Evolutionary conservation across 1,139 yeast species (phyloP), one percentile per base, ranked within the genome.

Genomic region (Saccharomycopsis hybrid): DNA sequence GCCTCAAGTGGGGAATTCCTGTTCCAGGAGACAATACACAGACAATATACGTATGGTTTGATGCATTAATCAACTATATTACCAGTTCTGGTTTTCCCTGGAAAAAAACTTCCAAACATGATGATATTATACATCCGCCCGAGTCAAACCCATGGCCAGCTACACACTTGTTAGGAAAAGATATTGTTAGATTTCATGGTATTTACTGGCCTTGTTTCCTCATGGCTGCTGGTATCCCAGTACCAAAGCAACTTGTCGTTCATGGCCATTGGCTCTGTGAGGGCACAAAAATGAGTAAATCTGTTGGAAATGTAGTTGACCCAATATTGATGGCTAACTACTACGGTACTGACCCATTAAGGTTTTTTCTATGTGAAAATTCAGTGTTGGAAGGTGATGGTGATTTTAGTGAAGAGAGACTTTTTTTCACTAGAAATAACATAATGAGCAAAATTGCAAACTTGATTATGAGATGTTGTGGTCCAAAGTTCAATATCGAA

Each of bases 211-310:
- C 98, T 0, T 83, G 90, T 1, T 84, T 92, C 55, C 69, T 92
- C 51, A 69, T 90, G 73, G 97, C 97, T 0, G 94, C 95, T 0
- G 82, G 74, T 0, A 62, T 86, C 0, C 77, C 77, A 3, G 62
- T 83, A 7, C 97, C 97, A 0, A 67, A 73, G 41, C 84, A 82
- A 56, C 77, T 92, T 3, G 74, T 89, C 9, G 96, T 92, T 1
- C 99, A 92, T 66, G 83, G 95, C 2, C 98, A 92, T 64, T 92
- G 98, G 98, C 72, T 90, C 18, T 77, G 86, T 65, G 85, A 82
- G 43, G 97, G 97, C 0, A 71, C 80, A 49, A 92, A 92, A 62
- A 92, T 92, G 98, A 85, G 96, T 53, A 92, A 92, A 60, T 84
- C 95, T 52, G 67, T 83, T 52, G 97, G 97, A 0, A 92, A 92